A percentile compares a stretch with the other conserved stretches of the same genome.
Conservation (phyloP, 2,329 filamentous ascomycete genomes). For the Hypocrella siamensis region DNA sequence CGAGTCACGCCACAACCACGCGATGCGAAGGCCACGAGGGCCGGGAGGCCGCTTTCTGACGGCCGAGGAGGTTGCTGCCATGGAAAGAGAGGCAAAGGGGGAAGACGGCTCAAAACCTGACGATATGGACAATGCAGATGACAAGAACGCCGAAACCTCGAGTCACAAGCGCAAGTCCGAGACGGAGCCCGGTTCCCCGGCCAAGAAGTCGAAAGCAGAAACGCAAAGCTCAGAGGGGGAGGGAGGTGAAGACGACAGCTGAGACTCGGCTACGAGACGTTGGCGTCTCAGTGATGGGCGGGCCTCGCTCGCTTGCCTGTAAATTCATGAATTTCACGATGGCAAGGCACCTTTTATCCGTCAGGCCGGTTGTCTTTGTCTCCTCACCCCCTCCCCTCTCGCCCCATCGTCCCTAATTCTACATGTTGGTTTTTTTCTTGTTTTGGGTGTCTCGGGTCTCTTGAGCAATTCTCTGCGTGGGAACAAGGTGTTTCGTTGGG, state of each 20-base stretch:
- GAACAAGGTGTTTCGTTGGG: neutral
- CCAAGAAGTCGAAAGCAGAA: conserved; percentile 44
- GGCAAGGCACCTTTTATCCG: conserved; percentile 9
- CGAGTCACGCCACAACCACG: conserved; percentile 94
- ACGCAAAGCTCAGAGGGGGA: conserved; percentile 18
- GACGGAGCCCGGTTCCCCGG: conserved; percentile 26
- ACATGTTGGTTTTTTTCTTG: neutral
- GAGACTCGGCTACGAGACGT: conserved; percentile 1
- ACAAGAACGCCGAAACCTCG: conserved; percentile 13
- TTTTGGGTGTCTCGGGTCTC: conserved; percentile 1
- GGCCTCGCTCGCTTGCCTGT: conserved; percentile 6
- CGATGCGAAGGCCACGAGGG: conserved; percentile 86
- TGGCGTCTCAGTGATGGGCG: too few relatives aligned
- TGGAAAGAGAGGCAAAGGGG: conserved; percentile 50
- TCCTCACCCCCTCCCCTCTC: neutral
- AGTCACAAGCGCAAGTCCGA: conserved; percentile 48
- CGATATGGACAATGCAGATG: conserved; percentile 8
- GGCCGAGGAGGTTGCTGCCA: conserved; percentile 83
- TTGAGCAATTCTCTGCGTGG: conserved; percentile 3
- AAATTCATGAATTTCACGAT: conserved; percentile 22
- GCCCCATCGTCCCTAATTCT: neutral
- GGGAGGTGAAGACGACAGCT: conserved; percentile 20
- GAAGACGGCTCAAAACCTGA: conserved; percentile 17
- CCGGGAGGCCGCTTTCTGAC: conserved; percentile 93
- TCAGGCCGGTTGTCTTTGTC: conserved; percentile 2